Evolutionary conservation across 1,284 basidiomycete genomes (phyloP).

Genomic region (Rhodotorula sp.): DNA sequence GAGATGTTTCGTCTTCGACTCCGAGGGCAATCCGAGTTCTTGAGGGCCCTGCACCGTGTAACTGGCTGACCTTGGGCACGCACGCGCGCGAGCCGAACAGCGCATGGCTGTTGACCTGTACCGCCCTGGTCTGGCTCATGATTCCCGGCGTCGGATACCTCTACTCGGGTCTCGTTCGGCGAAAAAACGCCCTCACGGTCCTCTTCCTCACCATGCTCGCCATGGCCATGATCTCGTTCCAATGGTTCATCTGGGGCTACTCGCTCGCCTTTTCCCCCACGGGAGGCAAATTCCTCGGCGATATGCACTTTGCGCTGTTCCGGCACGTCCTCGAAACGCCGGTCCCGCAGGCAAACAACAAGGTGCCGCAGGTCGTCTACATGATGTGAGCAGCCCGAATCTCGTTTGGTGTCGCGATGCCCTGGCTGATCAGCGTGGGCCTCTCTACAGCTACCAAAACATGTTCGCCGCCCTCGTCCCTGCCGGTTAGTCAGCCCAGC

Average conservation of each 20-base stretch:
- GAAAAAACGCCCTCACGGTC: constrained; percentile 59
- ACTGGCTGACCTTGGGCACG: rapidly evolving
- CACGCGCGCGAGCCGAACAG: constrained; percentile 4
- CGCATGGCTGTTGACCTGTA: constrained; percentile 63
- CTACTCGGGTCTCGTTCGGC: constrained; percentile 66
- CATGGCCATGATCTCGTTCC: constrained; percentile 70
- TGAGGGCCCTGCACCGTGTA: too few relatives aligned
- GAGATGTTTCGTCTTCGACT: not conserved
- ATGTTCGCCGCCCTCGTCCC: constrained; percentile 75
- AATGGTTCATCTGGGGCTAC: constrained; percentile 51
- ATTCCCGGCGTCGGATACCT: constrained; percentile 77
- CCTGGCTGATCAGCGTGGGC: constrained; percentile 66
- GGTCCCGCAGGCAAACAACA: constrained; percentile 61
- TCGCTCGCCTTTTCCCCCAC: constrained; percentile 58
- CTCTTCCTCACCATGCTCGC: constrained; percentile 54
- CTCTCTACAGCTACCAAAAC: constrained; percentile 71
- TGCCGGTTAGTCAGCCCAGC: constrained; percentile 44
- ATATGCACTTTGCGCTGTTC: constrained; percentile 61
- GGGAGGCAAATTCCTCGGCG: constrained; percentile 67
- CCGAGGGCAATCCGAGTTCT: not conserved
- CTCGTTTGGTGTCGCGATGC: constrained; percentile 54
- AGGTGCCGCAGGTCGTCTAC: constrained; percentile 55
- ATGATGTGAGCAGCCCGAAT: constrained; percentile 17
- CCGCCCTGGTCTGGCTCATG: constrained; percentile 78
- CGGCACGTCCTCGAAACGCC: constrained; percentile 70